Evolutionary conservation across 129 eudicot genomes (phyloP), one percentile per base, ranked within the genome.

Genomic region (Tagetes patula): DNA sequence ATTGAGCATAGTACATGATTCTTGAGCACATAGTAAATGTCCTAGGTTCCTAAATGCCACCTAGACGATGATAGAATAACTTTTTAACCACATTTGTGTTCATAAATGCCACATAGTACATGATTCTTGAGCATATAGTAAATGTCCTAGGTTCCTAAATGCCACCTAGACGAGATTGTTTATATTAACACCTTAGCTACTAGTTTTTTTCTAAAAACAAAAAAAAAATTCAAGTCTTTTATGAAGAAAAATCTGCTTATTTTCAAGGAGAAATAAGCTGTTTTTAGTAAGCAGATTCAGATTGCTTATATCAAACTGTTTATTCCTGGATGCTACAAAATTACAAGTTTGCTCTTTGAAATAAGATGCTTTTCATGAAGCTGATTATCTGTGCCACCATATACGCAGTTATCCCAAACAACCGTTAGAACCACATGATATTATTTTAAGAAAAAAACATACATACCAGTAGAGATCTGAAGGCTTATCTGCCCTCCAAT

Each of bases 401-500:
- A 61, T 61, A 5, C 3, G 27, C 42, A 33, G 65, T 36, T 11
- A 64, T 39, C 69, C 34, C 48, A 40, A 6, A 40, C 49, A 39
- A 64, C 6, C 20, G 40, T 8, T 1, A 8, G 40, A 74, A 62
- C 40, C 61, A 62, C 48, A 34, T 0, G 9, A 62, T 10, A 47
- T 46, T 34, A 47, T 37, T 40, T 11, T 10, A 39, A 39, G 58
- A 54, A 75, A 27, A 39, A 54, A 55, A 30, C 37, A 50, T 32
- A 69, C 77, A 84, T 89, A 93, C 98, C 98, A 93, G 79, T 87
- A 88, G 69, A 93, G 90, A 46, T 85, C 79, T 5, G 98, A 86
- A 52, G 92, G 96, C 72, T 85, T 87, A 74, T 93, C 98, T 20
- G 96, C 86, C 81, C 98, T 86, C 98, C 98, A 93, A 53, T 93